Evolutionary conservation across 2,329 filamentous ascomycete genomes (phyloP), one percentile per base, ranked within the genome.

Genomic region (Zelopaecilomyces penicillatus): DNA sequence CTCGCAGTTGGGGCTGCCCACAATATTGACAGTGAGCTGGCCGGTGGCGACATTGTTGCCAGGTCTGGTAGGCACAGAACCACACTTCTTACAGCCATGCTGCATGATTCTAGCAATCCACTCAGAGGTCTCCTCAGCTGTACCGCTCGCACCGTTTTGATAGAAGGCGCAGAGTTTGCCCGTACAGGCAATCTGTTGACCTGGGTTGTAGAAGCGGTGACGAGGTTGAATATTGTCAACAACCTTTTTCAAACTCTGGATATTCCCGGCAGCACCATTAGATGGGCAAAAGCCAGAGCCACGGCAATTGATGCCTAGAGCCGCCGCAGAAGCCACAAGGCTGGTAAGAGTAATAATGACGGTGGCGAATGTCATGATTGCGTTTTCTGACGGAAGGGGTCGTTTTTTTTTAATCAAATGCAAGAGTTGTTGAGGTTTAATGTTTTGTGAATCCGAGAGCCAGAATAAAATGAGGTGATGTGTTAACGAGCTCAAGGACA

Each of bases 41-140:
- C 47, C 47, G 38, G 45, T 46, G 5, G 48, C 39, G 35, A 47
- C 49, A 9, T 49, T 45, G 42, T 51, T 51, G 30, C 49, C 49
- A 2, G 44, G 37, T n/a, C 47, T 44, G 33, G 43, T 43, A n/a
- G 47, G 47, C 5, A 46, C 39, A 35, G 43, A 46, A 6, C 47
- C 47, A 19, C 47, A 49, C 19, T 33, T 37, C 28, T 35, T 29
- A 44, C 47, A 49, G 10, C 37, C 26, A 30, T 49, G 43, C 4
- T 30, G 28, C 10, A 19, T 11, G n/a, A 46, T 40, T 5, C 30
- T n/a, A 4, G 29, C 29, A 7, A 47, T 30, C 34, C 30, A 41
- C 6, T 6, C n/a, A 11, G 44, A 34, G 11, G 37, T 30, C 37
- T 49, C 43, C 12, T 32, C 37, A 30, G 42, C 44, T 43, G 34